These are phyloP conservation scores for Trematosphaeria pertusa DNA, from an alignment of 2,329 filamentous ascomycete genomes.

Conservation along the genomic window DNA sequence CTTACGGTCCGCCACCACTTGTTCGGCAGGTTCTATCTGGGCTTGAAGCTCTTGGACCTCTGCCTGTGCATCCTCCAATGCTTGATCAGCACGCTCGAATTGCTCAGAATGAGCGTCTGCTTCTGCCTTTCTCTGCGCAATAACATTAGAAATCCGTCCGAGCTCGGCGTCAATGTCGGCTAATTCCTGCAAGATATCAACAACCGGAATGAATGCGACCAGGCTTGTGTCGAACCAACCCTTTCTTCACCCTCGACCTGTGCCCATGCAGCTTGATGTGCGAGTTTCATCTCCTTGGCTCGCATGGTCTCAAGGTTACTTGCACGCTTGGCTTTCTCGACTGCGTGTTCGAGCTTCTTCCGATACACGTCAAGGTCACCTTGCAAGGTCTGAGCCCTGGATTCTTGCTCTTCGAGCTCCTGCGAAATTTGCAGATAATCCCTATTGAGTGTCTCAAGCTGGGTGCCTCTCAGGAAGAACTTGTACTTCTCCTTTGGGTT, in stretches of 20 bases:
- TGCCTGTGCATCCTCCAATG: slow-evolving; percentile 46
- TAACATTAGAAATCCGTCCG: slow-evolving; percentile 51
- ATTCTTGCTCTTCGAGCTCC: slow-evolving; percentile 74
- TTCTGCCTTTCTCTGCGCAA: slow-evolving; percentile 54
- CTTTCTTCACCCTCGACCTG: slow-evolving; percentile 81
- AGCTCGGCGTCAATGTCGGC: slow-evolving; percentile 37
- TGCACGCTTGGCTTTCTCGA: slow-evolving; percentile 69
- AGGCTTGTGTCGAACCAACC: not conserved
- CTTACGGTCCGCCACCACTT: slow-evolving; percentile 58
- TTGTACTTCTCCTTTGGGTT: slow-evolving; percentile 88
- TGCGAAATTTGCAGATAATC: slow-evolving; percentile 88
- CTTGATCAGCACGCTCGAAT: slow-evolving; percentile 54
- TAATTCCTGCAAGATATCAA: slow-evolving; percentile 20
- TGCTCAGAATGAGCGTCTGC: slow-evolving; percentile 54
- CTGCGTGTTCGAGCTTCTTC: slow-evolving; percentile 65
- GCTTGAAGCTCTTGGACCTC: slow-evolving; percentile 41
- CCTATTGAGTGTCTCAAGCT: slow-evolving; percentile 88
- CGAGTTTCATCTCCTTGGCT: slow-evolving; percentile 64
- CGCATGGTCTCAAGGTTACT: slow-evolving; percentile 72
- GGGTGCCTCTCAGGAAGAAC: slow-evolving; percentile 93
- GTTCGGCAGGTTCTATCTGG: slow-evolving; percentile 53
- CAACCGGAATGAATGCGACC: not conserved
- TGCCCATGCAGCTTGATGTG: slow-evolving; percentile 80
- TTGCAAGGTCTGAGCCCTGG: slow-evolving; percentile 66
- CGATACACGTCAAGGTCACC: slow-evolving; percentile 70